Evolutionary conservation across 2,329 filamentous ascomycete species (phyloP).

Genomic region (Claviceps monticola): DNA sequence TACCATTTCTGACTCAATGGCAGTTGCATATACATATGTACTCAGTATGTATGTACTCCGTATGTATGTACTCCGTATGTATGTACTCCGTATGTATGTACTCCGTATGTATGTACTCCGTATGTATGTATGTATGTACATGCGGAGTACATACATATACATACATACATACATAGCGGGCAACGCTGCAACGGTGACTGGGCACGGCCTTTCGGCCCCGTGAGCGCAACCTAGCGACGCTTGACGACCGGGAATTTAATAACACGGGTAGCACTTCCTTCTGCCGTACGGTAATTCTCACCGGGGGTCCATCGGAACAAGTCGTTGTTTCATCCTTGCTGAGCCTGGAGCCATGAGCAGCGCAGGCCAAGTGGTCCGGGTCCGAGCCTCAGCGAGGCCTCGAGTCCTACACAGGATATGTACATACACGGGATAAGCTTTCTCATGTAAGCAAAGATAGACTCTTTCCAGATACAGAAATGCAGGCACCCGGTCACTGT

Average conservation of each 20-base stretch:
- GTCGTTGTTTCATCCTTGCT: background rate
- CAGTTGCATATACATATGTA: too few species aligned
- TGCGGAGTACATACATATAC: too few species aligned
- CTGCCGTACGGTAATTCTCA: background rate
- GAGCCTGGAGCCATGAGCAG: background rate
- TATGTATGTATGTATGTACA: too few species aligned
- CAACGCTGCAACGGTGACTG: constrained; percentile 1
- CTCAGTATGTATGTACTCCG: too few species aligned
- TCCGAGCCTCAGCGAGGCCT: background rate
- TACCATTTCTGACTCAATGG: constrained; percentile 3
- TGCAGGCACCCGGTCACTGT: background rate
- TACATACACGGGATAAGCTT: too few species aligned
- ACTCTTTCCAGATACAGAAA: background rate
- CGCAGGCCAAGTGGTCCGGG: background rate
- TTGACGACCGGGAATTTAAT: background rate
- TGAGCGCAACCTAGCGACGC: background rate
- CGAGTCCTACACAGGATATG: too few species aligned
- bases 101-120: too few species aligned
- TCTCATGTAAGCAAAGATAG: background rate
- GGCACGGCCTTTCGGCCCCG: constrained; percentile 3
- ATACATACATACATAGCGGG: background rate
- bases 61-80: too few species aligned
- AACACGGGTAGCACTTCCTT: background rate
- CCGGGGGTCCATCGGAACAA: background rate
- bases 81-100: too few species aligned